Evolutionary conservation across 345 rosid species (phyloP).

Genomic region (Lepidium aucheri): DNA sequence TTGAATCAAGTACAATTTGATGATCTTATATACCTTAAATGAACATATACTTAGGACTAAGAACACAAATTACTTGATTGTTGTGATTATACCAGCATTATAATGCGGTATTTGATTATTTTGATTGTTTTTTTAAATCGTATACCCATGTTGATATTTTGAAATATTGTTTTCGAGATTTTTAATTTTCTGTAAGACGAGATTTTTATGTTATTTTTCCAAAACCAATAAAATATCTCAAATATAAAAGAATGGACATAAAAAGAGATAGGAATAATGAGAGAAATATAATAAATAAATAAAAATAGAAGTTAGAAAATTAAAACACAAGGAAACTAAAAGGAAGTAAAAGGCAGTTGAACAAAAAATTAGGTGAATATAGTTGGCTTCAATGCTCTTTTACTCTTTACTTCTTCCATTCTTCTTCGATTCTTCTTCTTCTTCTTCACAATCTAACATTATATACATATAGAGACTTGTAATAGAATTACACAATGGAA

Average conservation of each 20-base stretch:
- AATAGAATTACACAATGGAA: conserved; percentile 13
- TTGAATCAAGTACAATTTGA: neutral
- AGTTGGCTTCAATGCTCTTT: conserved; percentile 28
- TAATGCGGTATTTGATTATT: too few species aligned
- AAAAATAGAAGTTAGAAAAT: neutral
- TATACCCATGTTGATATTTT: too few species aligned
- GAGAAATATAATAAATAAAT: neutral
- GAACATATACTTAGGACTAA: neutral
- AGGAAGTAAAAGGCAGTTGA: conserved; percentile 32
- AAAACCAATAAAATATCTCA: neutral
- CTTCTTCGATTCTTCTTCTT: neutral
- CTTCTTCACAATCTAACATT: neutral
- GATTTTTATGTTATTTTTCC: too few species aligned
- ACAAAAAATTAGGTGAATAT: conserved; percentile 30
- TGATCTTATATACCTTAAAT: neutral
- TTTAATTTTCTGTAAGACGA: too few species aligned
- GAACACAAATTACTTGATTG: neutral
- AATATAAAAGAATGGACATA: neutral
- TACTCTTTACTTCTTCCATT: conserved; percentile 22
- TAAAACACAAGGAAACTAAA: conserved; percentile 10
- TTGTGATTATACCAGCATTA: too few species aligned
- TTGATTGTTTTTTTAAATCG: too few species aligned
- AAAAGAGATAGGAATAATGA: conserved; percentile 5
- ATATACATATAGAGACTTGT: too few species aligned
- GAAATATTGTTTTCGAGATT: too few species aligned